phyloP scores from a whole-genome alignment of 495 filamentous ascomycete genomes.

The Penicillium coffeae region DNA sequence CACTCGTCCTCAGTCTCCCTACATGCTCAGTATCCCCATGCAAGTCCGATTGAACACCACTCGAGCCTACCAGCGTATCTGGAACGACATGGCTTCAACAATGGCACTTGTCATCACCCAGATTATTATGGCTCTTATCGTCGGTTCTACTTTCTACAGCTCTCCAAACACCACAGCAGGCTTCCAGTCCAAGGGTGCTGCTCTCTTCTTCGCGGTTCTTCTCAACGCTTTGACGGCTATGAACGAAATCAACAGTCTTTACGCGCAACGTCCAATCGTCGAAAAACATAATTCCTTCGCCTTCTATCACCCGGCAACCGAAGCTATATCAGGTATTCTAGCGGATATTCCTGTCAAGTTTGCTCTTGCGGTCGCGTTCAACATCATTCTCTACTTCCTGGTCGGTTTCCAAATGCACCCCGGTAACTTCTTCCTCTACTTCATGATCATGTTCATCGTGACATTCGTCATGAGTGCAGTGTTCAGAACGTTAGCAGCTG shows the following conservation, averaged over 20 bases:
- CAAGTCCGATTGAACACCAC: conserved; percentile 70
- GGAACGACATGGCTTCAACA: conserved; percentile 67
- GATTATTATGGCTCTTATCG: conserved; percentile 68
- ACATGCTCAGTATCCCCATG: conserved; percentile 67
- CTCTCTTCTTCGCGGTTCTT: conserved; percentile 85
- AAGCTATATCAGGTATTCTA: conserved; percentile 80
- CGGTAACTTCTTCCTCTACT: conserved; percentile 66
- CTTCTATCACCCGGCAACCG: conserved; percentile 86
- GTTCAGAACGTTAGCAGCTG: conserved; percentile 64
- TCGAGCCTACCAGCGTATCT: conserved; percentile 65
- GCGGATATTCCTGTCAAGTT: conserved; percentile 70
- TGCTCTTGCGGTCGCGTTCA: conserved; percentile 57
- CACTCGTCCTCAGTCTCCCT: conserved; percentile 66
- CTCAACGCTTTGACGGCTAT: conserved; percentile 77
- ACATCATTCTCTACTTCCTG: conserved; percentile 79
- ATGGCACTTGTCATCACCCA: conserved; percentile 70
- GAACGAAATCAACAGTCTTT: conserved; percentile 76
- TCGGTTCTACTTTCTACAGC: conserved; percentile 81
- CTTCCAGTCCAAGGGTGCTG: conserved; percentile 73
- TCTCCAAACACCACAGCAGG: conserved; percentile 55
- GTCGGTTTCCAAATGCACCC: conserved; percentile 74
- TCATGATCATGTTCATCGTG: conserved; percentile 60
- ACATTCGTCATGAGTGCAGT: conserved; percentile 64
- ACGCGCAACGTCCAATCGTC: conserved; percentile 83
- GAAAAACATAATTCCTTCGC: conserved; percentile 89